Evolutionary conservation across 2,329 filamentous ascomycete genomes (phyloP), one percentile per base, ranked within the genome.

Genomic region (Didymella exigua): DNA sequence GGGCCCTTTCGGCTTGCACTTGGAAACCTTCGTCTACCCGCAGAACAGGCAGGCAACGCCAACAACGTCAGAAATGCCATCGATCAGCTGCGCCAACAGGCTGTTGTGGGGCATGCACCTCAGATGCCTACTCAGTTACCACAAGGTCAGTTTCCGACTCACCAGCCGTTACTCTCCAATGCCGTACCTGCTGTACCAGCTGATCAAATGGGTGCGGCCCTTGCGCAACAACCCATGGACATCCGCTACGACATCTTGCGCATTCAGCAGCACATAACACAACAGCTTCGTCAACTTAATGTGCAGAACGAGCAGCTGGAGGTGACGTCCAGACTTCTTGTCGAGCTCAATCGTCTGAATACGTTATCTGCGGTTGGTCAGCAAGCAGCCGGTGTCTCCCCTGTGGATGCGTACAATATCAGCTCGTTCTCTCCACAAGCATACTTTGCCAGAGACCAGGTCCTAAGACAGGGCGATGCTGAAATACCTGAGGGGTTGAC

Each of bases 211-310:
- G 58, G 65, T 19, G 65, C 60, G 7, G 62, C 66, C 29, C 43
- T 65, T 27, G 60, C 63, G 30, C 65, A 68, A 23, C 68, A 74
- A 33, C 71, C 70, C 13, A 60, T 63, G 18, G 71, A 74, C 42
- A 67, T 75, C 19, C 72, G 73, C 38, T 65, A 67, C 4, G 71
- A 75, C 41, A 74, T 75, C 18, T 37, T 75, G 38, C 70, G 72
- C 16, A 60, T 74, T 13, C 72, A 75, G 51, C 69, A 74, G 14
- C 73, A 73, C 45, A 75, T 75, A 31, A 66, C 73, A 19, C 61
- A 72, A 21, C 72, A 71, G n/a, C 54, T 75, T 27, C 70, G 68
- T 14, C 69, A 70, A 34, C 54, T 75, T 14, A 70, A 71, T 43
- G 58, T 57, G 8, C 71, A 74, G 46, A 69, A 73, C 21, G 62